Conservation (phyloP, 2,329 filamentous ascomycete species). For the Albifimbria verrucaria region DNA sequence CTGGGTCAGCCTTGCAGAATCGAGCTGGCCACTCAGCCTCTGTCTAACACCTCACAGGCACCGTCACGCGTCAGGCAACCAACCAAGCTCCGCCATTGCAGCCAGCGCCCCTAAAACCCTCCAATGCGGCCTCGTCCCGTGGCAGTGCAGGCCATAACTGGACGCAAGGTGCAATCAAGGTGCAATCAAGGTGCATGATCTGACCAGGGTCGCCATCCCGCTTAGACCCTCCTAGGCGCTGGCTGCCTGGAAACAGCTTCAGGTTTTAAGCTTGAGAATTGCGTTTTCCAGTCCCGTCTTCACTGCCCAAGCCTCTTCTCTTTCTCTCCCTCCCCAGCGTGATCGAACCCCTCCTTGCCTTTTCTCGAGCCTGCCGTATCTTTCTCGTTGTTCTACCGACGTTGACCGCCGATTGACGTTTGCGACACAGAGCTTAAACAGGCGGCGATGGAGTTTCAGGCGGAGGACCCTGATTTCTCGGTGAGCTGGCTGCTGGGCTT, state of each 20-base stretch:
- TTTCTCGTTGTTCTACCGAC: background rate
- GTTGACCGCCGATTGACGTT: constrained; percentile 1
- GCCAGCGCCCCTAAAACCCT: constrained; percentile 8
- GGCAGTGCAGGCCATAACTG: constrained; percentile 23
- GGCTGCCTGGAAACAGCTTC: background rate
- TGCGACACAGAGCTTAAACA: background rate
- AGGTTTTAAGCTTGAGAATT: background rate
- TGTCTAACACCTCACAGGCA: no score
- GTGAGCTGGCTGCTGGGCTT: constrained; percentile 5
- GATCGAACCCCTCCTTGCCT: no score
- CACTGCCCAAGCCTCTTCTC: background rate
- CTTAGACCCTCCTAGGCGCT: background rate
- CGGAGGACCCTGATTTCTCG: background rate
- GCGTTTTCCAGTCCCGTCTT: background rate
- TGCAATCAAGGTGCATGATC: no score
- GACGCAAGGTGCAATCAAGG: background rate
- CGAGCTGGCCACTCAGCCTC: no score
- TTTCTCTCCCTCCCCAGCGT: background rate
- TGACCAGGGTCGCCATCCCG: background rate
- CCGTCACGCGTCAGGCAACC: background rate
- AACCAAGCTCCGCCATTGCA: background rate
- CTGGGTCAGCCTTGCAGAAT: background rate
- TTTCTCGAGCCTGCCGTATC: no score
- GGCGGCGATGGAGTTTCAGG: constrained; percentile 3
- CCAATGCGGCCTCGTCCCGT: constrained; percentile 23